phyloP scores from a whole-genome alignment of 306 rosid genomes.

The Inga laurina region DNA sequence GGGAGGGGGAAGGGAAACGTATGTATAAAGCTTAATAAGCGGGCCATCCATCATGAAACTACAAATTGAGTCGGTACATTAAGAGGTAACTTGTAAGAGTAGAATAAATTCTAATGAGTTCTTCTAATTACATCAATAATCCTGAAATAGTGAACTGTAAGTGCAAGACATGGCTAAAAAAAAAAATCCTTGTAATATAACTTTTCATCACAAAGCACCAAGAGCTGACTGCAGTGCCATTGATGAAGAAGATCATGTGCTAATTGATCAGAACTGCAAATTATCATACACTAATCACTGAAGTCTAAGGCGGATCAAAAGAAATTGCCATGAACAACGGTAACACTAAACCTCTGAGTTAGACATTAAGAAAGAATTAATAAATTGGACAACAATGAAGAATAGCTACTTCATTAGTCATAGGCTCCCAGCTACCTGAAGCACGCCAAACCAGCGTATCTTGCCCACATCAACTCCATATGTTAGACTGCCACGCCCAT shows the following conservation, averaged over 20 bases:
- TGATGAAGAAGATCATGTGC: background rate
- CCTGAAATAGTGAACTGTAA: background rate
- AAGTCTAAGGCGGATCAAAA: constrained; percentile 1
- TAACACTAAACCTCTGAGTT: constrained; percentile 15
- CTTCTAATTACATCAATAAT: constrained; percentile 16
- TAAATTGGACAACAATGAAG: constrained; percentile 4
- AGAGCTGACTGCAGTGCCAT: constrained; percentile 11
- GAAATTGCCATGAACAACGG: constrained; percentile 1
- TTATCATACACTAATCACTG: background rate
- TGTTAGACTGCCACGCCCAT: constrained; percentile 60
- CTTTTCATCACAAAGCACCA: constrained; percentile 20
- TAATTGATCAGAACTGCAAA: background rate
- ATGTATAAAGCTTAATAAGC: constrained; percentile 30
- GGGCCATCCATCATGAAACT: constrained; percentile 10
- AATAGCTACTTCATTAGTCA: constrained; percentile 19
- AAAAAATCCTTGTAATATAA: constrained; percentile 8
- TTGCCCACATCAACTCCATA: constrained; percentile 74
- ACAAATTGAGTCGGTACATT: constrained; percentile 23
- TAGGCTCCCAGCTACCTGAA: constrained; percentile 50
- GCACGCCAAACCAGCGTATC: constrained; percentile 75
- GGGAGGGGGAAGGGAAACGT: background rate
- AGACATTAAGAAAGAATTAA: constrained; percentile 11
- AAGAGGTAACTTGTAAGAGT: constrained; percentile 12
- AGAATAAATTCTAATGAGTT: constrained; percentile 15
- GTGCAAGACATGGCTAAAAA: background rate